Conservation (phyloP, 768 basidiomycete species). For the Amanita inopinata region DNA sequence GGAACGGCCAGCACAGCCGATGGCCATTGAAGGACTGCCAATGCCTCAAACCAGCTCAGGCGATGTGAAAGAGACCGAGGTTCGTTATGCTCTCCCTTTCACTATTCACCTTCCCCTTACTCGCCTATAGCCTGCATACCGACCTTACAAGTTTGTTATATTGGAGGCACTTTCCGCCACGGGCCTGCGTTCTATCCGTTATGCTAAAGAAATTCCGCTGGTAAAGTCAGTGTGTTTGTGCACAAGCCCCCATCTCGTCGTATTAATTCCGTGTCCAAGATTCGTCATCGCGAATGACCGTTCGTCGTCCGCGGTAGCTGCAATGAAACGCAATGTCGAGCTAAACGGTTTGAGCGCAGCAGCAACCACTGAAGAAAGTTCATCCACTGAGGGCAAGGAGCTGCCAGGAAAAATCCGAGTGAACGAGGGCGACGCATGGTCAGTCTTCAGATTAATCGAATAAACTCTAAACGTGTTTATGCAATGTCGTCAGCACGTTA, state of each 20-base stretch:
- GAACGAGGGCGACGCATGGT: constrained; percentile 96
- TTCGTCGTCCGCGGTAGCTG: constrained; percentile 69
- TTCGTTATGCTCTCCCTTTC: too few species aligned
- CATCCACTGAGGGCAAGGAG: not conserved
- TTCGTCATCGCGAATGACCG: constrained; percentile 93
- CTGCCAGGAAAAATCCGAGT: constrained; percentile 53
- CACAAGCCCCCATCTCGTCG: not conserved
- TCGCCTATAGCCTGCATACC: constrained; percentile 28
- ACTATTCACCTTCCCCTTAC: too few species aligned
- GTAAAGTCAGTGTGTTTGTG: constrained; percentile 49
- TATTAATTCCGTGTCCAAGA: constrained; percentile 31
- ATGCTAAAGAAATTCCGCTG: constrained; percentile 92
- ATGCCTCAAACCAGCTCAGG: not conserved
- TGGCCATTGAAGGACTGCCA: not conserved
- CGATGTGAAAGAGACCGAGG: constrained; percentile 1
- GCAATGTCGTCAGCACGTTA: constrained; percentile 43
- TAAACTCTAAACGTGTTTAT: not conserved
- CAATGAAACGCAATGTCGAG: constrained; percentile 79
- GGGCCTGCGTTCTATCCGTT: constrained; percentile 90
- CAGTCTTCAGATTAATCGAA: constrained; percentile 15
- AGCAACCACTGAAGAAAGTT: not conserved
- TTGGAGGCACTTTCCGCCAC: constrained; percentile 95
- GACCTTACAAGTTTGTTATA: constrained; percentile 60
- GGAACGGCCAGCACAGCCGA: not conserved
- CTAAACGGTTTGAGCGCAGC: constrained; percentile 59